These are phyloP conservation scores for Lotus japonicus DNA, from an alignment of 306 rosid genomes.

Conservation along the genomic window DNA sequence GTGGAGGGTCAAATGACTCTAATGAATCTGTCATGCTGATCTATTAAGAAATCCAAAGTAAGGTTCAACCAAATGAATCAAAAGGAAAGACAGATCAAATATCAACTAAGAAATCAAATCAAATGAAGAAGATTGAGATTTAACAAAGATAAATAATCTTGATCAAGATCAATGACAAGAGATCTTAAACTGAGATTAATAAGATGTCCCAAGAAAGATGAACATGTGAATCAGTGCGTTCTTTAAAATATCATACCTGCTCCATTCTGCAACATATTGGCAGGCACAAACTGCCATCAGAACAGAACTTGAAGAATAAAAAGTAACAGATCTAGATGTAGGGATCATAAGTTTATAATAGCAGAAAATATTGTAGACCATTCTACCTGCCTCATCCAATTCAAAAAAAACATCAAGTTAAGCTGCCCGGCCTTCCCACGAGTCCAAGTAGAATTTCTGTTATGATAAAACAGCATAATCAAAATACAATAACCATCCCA, in stretches of 20 bases:
- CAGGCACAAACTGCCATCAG: slow-evolving; percentile 33
- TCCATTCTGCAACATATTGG: slow-evolving; percentile 30
- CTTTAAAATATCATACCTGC: too few relatives aligned
- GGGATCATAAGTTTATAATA: background rate
- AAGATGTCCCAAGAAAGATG: slow-evolving; percentile 4
- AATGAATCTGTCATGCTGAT: background rate
- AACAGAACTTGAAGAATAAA: background rate
- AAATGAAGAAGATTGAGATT: background rate
- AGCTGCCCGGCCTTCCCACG: slow-evolving; percentile 35
- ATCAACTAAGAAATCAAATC: background rate
- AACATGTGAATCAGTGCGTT: background rate
- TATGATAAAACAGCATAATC: slow-evolving; percentile 37
- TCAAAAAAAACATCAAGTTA: slow-evolving; percentile 32
- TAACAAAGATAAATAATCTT: background rate
- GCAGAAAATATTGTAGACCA: slow-evolving; percentile 10
- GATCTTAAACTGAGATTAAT: background rate
- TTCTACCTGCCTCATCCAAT: slow-evolving; percentile 41
- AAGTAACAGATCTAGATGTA: background rate
- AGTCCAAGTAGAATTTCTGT: slow-evolving; percentile 48
- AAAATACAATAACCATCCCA: slow-evolving; percentile 41
- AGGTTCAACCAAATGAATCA: background rate
- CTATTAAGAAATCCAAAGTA: background rate
- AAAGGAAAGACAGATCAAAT: background rate
- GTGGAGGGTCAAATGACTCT: background rate
- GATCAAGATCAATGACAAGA: background rate